These are phyloP conservation scores for Leptodermis oblonga DNA, from an alignment of 257 asterid genomes.

Conservation along the genomic window DNA sequence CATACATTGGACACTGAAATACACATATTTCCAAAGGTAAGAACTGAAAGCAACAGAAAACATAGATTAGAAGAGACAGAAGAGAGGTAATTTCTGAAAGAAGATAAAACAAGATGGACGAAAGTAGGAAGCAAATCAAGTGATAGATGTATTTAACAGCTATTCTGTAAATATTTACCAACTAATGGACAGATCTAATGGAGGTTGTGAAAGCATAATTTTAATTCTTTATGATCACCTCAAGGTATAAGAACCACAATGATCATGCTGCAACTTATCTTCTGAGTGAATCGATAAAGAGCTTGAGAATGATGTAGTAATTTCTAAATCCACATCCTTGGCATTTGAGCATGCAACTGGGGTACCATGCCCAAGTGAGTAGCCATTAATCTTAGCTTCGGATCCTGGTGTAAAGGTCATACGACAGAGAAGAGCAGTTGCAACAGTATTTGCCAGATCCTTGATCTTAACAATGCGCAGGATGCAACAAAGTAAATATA, in stretches of 20 bases:
- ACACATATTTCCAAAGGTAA: background rate
- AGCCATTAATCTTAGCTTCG: conserved; percentile 66
- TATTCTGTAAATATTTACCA: background rate
- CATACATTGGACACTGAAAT: background rate
- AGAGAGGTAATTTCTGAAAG: background rate
- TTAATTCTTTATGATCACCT: conserved; percentile 41
- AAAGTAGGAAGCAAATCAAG: background rate
- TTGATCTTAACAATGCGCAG: conserved; percentile 94
- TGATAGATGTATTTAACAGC: background rate
- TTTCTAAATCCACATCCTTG: conserved; percentile 34
- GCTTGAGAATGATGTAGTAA: conserved; percentile 33
- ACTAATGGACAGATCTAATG: background rate
- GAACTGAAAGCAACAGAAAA: background rate
- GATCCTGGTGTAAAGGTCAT: conserved; percentile 39
- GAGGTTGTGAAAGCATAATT: background rate
- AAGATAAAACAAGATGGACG: background rate
- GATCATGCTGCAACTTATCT: conserved; percentile 30
- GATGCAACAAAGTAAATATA: conserved; percentile 93
- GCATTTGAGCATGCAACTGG: conserved; percentile 31
- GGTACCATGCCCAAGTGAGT: conserved; percentile 32
- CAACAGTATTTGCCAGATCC: conserved; percentile 88
- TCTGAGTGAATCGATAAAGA: conserved; percentile 40
- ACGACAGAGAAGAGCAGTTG: conserved; percentile 78
- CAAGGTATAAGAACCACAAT: conserved; percentile 36
- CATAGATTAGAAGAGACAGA: background rate